Conservation (phyloP, 78 protist species). For the Cavenderia fasciculata region DNA sequence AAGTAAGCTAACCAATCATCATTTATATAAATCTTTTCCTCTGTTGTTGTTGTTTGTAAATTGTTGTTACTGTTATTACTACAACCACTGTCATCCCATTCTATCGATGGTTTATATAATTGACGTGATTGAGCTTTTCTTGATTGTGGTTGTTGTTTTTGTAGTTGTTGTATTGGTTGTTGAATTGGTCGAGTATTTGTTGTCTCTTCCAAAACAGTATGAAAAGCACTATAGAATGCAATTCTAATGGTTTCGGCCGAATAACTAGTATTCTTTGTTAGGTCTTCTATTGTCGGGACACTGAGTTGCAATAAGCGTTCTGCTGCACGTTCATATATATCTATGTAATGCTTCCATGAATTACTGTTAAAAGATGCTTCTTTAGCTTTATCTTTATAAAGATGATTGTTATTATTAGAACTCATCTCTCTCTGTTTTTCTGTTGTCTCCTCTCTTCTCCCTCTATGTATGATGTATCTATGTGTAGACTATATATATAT, state of each 20-base stretch:
- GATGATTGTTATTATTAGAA: too few species aligned
- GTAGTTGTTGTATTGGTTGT: background rate
- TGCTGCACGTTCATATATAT: constrained; percentile 54
- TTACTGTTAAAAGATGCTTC: background rate
- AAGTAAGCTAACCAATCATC: constrained; percentile 57
- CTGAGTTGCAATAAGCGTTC: background rate
- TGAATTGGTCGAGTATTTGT: background rate
- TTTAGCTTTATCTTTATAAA: background rate
- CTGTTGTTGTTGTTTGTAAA: background rate
- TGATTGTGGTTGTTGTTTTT: constrained; percentile 2
- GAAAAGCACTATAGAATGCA: constrained; percentile 69
- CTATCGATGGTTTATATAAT: background rate
- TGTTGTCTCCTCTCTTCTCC: too few species aligned
- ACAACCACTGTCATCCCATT: background rate
- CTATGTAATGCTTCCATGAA: constrained; percentile 43
- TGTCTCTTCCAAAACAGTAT: background rate
- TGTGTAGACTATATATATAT: too few species aligned
- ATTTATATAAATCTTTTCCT: constrained; percentile 22
- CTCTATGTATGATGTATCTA: too few species aligned
- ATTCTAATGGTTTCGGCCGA: too few species aligned
- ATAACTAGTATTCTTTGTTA: too few species aligned
- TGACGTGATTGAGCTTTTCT: background rate
- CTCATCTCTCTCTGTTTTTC: too few species aligned
- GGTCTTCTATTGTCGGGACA: constrained; percentile 14
- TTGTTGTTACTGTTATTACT: background rate